Evolutionary conservation across 2,329 filamentous ascomycete genomes (phyloP), one percentile per base, ranked within the genome.

Genomic region (Fusarium dimerum): DNA sequence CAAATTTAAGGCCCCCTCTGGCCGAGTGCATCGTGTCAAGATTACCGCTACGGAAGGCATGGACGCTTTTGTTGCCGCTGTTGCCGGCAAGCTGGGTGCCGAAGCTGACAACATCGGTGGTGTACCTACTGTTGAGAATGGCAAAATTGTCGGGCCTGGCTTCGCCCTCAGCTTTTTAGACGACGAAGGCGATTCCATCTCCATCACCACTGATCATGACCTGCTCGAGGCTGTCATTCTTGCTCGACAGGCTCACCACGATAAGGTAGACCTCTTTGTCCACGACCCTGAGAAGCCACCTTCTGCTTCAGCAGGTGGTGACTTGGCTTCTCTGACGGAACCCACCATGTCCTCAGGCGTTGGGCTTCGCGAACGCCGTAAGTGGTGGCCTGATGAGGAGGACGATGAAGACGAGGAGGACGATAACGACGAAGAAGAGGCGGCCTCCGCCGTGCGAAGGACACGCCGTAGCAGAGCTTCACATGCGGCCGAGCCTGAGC

Each of bases 1-100:
- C 85, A 99, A 99, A 73, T 99, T 99, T 83, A 97, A 97, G 78
- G 92, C 94, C 2, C 94, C 94, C 2, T 92, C 90, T 63, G 94
- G 93, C 43, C 90, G 94, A 47, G 92, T 97, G 16, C 94, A 99
- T 73, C 86, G 94, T 49, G 77, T 99, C 46, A 94, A 97, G 67
- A 87, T 97, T 29, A 79, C 86, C 48, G 88, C 92, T 11, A 84
- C 88, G 18, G 84, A 90, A 50, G 94, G 94, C 40, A 85, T 99
- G 57, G 84, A 83, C 17, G 85, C 90, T 40, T 86, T 99, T 53
- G 85, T 97, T 29, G 72, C 80, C 26, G 86, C 83, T 52, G 91
- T 99, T 6, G 85, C 86, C 6, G 81, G 86, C 50, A 99, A 99
- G 77, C 84, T 99, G 13, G 93, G 93, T 20, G 72, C 78, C 15